A percentile compares a stretch with the other conserved stretches of the same genome.
These are phyloP conservation scores for Dillenia turbinata DNA, from an alignment of 164 flowering plant species.

Conservation along the genomic window DNA sequence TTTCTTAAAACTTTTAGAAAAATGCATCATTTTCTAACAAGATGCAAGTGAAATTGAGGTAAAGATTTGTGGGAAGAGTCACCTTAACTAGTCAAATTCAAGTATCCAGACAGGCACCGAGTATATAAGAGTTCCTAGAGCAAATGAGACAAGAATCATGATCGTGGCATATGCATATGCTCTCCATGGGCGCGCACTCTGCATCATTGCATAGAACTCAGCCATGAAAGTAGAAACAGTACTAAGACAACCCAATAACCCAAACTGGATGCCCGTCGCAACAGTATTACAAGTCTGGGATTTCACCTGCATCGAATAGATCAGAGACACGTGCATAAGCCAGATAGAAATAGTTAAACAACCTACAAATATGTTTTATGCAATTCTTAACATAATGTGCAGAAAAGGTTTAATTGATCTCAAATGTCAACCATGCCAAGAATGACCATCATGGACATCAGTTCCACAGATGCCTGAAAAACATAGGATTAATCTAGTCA, in stretches of 20 bases:
- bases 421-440: too few relatives aligned
- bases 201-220: conserved; percentile 73
- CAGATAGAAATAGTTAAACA: neutral
- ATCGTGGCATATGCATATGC: conserved; percentile 57
- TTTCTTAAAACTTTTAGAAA: too few relatives aligned
- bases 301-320: conserved; percentile 48
- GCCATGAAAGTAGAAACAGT: conserved; percentile 92
- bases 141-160: conserved; percentile 57
- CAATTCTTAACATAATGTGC: too few relatives aligned
- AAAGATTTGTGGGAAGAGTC: too few relatives aligned
- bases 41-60: too few relatives aligned
- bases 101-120: conserved; percentile 62
- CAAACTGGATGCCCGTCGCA: conserved; percentile 66
- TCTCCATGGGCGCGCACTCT: conserved; percentile 65
- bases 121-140: conserved; percentile 62
- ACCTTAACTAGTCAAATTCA: too few relatives aligned
- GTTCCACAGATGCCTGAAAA: too few relatives aligned
- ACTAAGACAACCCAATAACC: conserved; percentile 82
- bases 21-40: too few relatives aligned
- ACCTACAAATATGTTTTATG: too few relatives aligned
- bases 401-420: too few relatives aligned
- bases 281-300: conserved; percentile 44
- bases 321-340: neutral
- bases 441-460: too few relatives aligned
- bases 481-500: too few relatives aligned